Percentiles rank a stretch among this genome's conserved stretches.
These are phyloP conservation scores for Alloteropsis semialata DNA, from an alignment of 176 grass and related monocot species.

Conservation along the genomic window DNA sequence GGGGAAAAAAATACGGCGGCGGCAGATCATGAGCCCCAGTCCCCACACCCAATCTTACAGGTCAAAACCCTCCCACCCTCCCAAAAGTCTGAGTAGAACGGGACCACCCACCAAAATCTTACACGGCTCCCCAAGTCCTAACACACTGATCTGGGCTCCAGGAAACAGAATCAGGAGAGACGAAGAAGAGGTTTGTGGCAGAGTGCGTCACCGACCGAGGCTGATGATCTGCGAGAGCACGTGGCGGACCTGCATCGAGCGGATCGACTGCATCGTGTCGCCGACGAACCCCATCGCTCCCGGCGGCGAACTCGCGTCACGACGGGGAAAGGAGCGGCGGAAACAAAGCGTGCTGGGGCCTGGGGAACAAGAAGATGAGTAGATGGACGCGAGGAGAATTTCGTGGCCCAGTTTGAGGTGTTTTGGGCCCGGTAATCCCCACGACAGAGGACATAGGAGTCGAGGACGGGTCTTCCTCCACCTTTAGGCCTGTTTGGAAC, in stretches of 20 bases:
- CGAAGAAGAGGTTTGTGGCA: neutral
- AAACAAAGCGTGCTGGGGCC: neutral
- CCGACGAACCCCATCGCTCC: slow-evolving; percentile 49
- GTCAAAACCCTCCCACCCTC: neutral
- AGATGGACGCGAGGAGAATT: neutral
- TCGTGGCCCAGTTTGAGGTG: neutral
- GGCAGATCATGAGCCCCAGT: neutral
- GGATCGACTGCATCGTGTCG: slow-evolving; percentile 59
- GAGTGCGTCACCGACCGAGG: slow-evolving; percentile 36
- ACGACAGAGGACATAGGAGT: no score
- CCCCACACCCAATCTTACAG: neutral
- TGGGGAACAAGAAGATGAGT: neutral
- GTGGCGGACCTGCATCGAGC: slow-evolving; percentile 59
- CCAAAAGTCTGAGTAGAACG: neutral
- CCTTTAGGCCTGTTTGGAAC: no score
- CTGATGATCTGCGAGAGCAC: slow-evolving; percentile 63
- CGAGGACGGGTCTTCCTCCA: no score
- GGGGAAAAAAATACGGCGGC: neutral
- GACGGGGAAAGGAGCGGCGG: neutral
- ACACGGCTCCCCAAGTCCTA: neutral
- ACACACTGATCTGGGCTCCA: neutral
- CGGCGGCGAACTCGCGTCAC: slow-evolving; percentile 9
- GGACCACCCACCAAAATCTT: neutral
- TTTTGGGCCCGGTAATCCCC: neutral
- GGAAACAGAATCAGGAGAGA: neutral